Base-by-base conservation (phyloP, 179 eudicot genomes). In the Vitellaria paradoxa region DNA sequence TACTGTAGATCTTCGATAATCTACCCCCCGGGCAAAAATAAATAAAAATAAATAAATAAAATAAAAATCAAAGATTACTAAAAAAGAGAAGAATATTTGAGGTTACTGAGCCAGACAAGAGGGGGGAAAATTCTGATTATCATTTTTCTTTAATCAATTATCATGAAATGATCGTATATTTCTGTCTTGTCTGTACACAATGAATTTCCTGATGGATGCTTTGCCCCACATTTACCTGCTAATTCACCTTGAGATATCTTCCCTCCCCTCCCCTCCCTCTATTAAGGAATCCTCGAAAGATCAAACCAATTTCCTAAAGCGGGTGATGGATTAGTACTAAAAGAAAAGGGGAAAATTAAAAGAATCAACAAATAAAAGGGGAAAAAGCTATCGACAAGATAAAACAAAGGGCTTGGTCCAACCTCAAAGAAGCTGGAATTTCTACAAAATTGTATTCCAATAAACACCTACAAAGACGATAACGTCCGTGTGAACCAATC, bases 401-500 rank as follows among this genome's bases (percentile, higher is more conserved):
- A 63, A 60, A 63, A 72, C 52, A 55, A 52, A 40, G 10, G 65
- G 53, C 64, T 42, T 5, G 47, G 40, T 65, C 53, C 66, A 66
- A 73, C 69, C 68, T 59, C 53, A 79, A 30, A 61, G 63, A 52
- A 40, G 62, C 50, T 73, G 77, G 57, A 6, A 26, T 77, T 72
- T 80, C 84, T 84, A 87, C 86, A 82, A 84, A 87, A 82, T 64
- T 80, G 80, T 40, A 53, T 45, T 73, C 42, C 3, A 24, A 40
- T 17, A 6, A 50, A 50, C 55, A 21, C 61, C 92, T 94, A 89
- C 78, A 92, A 75, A 17, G 87, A 82, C 3, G 90, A 85, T 53
- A 92, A 80, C 62, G 76, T 85, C 82, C 82, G 76, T 4, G 70
- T 81, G 67, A 93, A 90, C 83, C 82, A 88, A 6, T 84, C 92